Evolutionary conservation across 768 basidiomycete species (phyloP), one percentile per base, ranked within the genome.

Genomic region (Rhodocollybia butyracea): DNA sequence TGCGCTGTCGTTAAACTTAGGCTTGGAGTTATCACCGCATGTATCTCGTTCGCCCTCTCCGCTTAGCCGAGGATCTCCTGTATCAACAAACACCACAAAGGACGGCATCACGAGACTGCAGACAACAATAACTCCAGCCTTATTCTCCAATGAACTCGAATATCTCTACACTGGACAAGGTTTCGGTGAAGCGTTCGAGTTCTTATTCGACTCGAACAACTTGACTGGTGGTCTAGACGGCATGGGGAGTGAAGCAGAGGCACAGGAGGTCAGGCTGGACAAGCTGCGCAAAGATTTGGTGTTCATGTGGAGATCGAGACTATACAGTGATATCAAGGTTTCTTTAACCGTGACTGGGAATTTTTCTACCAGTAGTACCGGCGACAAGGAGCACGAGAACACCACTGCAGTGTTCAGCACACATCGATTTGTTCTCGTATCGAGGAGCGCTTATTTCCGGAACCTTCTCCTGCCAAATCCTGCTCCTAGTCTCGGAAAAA

Each of bases 141-240:
- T 98, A 32, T 97, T 98, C 70, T 79, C 86, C 22, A 89, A 94
- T 46, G 89, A 95, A 66, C 82, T 98, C 34, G 94, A 97, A 68
- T 96, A 94, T 66, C 81, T 98, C 1, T 99, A 98, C 68, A 97
- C 96, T 0, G 92, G 91, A 12, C 86, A 89, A 66, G 91, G 91
- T 30, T 83, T 94, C 57, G 90, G 91, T 51, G 89, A 89, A 65
- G 88, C 89, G 3, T 93, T 92, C 61, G 90, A 89, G 61, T 94
- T 91, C 66, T 81, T 93, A 5, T 93, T 91, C 63, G 93, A 94
- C 62, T 71, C 74, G 48, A 66, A 72, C 10, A 76, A 73, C 60
- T 69, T 66, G 40, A 67, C 68, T 39, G 74, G 71, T 36, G 74
- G 73, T 53, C 83, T 69, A 51, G 75, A 75, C 60, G 76, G 71